Percentiles rank a stretch among this genome's conserved stretches.
Conservation (phyloP, 768 basidiomycete genomes). For the Serpula lacrymans region DNA sequence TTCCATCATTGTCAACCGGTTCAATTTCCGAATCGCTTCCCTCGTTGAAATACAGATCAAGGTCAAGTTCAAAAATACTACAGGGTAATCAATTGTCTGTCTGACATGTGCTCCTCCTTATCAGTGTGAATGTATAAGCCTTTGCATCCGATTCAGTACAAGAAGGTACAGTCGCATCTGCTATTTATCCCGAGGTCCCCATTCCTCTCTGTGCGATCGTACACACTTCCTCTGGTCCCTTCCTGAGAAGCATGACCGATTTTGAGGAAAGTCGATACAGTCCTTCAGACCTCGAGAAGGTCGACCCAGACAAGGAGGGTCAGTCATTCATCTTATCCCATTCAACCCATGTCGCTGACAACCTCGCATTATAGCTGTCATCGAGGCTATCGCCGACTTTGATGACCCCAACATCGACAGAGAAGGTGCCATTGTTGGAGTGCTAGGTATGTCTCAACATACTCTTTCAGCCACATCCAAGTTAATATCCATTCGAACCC, state of each 20-base stretch:
- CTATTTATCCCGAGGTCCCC: too few species aligned
- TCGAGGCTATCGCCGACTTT: conserved; percentile 32
- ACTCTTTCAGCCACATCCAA: neutral
- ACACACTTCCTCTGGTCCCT: neutral
- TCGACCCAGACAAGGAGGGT: conserved; percentile 7
- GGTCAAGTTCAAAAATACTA: too few species aligned
- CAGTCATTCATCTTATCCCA: neutral
- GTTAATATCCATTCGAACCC: neutral
- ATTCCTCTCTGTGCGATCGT: neutral
- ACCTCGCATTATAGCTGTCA: neutral
- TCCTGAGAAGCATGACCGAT: conserved; percentile 13
- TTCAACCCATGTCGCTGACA: neutral
- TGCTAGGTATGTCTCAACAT: conserved; percentile 36
- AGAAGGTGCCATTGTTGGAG: conserved; percentile 38
- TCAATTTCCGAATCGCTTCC: too few species aligned
- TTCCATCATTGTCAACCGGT: too few species aligned
- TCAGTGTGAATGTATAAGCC: conserved; percentile 1
- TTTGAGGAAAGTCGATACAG: conserved; percentile 1
- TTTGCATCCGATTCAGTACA: conserved; percentile 3
- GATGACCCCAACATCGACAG: conserved; percentile 56
- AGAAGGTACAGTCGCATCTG: too few species aligned
- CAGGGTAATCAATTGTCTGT: too few species aligned
- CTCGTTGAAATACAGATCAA: too few species aligned
- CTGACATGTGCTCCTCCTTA: conserved; percentile 5
- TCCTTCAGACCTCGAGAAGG: conserved; percentile 14